Base-by-base conservation (phyloP, 768 basidiomycete species). In the Termitomyces sp. region DNA sequence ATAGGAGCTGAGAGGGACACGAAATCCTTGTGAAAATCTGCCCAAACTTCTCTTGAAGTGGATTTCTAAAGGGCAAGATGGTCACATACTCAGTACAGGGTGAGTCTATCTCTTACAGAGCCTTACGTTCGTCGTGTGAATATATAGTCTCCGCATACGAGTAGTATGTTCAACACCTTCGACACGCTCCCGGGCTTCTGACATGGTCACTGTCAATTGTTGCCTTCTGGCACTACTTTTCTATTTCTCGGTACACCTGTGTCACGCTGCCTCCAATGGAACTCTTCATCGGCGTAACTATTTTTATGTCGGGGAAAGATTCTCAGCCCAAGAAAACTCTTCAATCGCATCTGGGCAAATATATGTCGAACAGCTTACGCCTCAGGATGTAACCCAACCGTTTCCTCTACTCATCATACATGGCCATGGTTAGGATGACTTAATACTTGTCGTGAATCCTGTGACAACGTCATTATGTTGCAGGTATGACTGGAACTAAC, bases 401-500 rank as follows among this genome's bases (percentile, higher is more conserved):
- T 65, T 73, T 37, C 82, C 82, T 4, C 52, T 83, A 34, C 61
- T 83, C 13, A 67, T 83, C 51, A 78, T 83, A 22, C 81, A 78
- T 48, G 82, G 81, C 24, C 73, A 74, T 55, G 80, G 75, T 76
- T 31, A 55, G 65, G 6, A 31, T 30, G 13, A 12, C 42, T 6
- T 16, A 30, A 36, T 18, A 53, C n/a, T 22, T 58, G 16, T 12
- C 6, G 7, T 53, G 20, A 12, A 54, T 24, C 20, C 46, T 39
- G 18, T 13, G 30, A 33, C 42, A 36, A 58, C 12, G 22, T 47
- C 42, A 59, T 36, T 20, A 20, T 22, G 20, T 22, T 41, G 20
- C n/a, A 76, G 75, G 76, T 24, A 81, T 82, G 81, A 81, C 81
- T 7, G 81, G 79, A 42, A 76, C 79, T 16, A 80, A 73, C 55